Conservation (phyloP, 2,329 filamentous ascomycete species). For the Aspergillus pseudoterreus region DNA sequence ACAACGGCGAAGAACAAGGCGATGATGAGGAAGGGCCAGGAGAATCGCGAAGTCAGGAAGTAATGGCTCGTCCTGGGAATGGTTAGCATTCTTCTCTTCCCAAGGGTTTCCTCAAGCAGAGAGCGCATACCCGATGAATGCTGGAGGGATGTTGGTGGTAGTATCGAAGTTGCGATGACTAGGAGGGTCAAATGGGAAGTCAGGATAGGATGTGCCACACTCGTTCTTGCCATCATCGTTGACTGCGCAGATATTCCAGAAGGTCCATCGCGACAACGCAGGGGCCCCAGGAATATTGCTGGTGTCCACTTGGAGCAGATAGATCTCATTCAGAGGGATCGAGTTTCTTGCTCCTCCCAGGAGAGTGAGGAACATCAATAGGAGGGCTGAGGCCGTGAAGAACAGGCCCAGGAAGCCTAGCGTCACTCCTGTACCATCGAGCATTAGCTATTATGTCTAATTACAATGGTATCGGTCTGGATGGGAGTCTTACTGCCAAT, state of each 20-base stretch:
- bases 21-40: constrained; percentile 87
- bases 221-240: constrained; percentile 53
- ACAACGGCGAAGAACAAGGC: constrained; percentile 67
- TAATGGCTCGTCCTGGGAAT: constrained; percentile 55
- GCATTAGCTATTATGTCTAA: constrained; percentile 8
- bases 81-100: neutral
- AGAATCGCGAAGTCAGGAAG: constrained; percentile 85
- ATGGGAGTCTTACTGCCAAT: constrained; percentile 29
- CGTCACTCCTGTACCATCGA: constrained; percentile 45
- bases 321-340: constrained; percentile 67
- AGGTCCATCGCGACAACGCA: constrained; percentile 76
- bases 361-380: constrained; percentile 64
- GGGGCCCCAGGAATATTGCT: constrained; percentile 66
- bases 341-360: constrained; percentile 56
- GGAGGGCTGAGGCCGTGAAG: constrained; percentile 58
- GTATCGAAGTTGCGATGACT: constrained; percentile 57
- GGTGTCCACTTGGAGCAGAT: constrained; percentile 81
- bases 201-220: constrained; percentile 63
- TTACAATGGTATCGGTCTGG: neutral
- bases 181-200: constrained; percentile 62
- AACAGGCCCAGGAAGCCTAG: constrained; percentile 58
- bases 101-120: neutral
- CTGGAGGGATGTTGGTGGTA: constrained; percentile 47
- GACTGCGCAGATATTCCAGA: constrained; percentile 75
- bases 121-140: constrained; percentile 51